These are phyloP conservation scores for Phlebiopsis gigantea DNA, from an alignment of 768 basidiomycete genomes.

Conservation along the genomic window DNA sequence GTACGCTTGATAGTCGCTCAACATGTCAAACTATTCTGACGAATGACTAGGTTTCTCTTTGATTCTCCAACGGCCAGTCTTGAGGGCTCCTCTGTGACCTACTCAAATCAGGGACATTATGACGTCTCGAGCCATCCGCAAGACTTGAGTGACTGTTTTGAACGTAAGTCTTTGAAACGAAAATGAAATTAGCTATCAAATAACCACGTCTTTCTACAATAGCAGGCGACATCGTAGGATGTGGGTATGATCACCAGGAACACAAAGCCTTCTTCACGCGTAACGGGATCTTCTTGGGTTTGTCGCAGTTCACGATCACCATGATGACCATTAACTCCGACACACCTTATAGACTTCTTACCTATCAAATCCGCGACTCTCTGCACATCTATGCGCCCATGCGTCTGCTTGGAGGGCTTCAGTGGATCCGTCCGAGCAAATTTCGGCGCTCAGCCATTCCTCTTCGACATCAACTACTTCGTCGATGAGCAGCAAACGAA, in stretches of 20 bases:
- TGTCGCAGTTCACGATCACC: too few species aligned
- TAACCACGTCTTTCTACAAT: neutral
- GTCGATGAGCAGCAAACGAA: too few species aligned
- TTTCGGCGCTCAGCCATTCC: neutral
- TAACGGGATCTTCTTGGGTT: neutral
- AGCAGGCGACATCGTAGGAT: neutral
- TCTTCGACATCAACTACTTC: neutral
- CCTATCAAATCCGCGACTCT: neutral
- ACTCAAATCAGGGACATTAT: neutral
- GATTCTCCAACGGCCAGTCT: neutral
- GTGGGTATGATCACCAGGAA: neutral
- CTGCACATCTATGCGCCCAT: neutral
- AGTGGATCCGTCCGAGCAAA: neutral
- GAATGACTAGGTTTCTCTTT: neutral
- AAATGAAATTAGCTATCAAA: neutral
- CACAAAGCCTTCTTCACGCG: neutral
- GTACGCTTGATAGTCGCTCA: neutral
- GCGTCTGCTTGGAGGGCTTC: neutral
- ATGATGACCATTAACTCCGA: too few species aligned
- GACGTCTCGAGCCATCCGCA: neutral
- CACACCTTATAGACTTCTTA: too few species aligned
- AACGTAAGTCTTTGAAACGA: neutral
- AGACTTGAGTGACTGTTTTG: neutral
- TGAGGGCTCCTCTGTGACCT: neutral
- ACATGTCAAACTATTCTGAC: neutral